phyloP scores from a whole-genome alignment of 352 stramenopile genomes.

The Phytophthora pini region DNA sequence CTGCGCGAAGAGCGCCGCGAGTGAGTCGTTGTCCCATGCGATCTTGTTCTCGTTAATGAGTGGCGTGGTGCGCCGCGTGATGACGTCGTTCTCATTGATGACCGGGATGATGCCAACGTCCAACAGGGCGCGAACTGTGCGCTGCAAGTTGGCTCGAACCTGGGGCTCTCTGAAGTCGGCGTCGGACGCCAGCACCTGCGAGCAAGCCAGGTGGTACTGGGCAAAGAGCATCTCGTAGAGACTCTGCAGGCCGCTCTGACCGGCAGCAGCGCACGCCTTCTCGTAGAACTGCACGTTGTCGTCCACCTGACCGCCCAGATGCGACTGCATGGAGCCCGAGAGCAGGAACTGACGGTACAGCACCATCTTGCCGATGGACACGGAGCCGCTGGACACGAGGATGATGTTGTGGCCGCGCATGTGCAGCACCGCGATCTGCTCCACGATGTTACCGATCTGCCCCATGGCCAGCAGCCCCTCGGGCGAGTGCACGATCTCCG shows the following conservation, averaged over 20 bases:
- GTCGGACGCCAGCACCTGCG: slow-evolving; percentile 82
- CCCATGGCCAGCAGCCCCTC: slow-evolving; percentile 82
- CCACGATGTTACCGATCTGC: slow-evolving; percentile 87
- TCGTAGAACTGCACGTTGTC: slow-evolving; percentile 72
- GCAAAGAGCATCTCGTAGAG: slow-evolving; percentile 89
- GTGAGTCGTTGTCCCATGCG: slow-evolving; percentile 88
- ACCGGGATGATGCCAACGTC: slow-evolving; percentile 87
- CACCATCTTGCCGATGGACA: slow-evolving; percentile 84
- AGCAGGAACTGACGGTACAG: slow-evolving; percentile 84
- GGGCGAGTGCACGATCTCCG: slow-evolving; percentile 84
- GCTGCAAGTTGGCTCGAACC: slow-evolving; percentile 72
- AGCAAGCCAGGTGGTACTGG: slow-evolving; percentile 86
- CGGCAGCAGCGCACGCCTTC: slow-evolving; percentile 71
- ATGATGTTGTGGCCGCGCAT: slow-evolving; percentile 87
- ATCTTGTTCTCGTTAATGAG: slow-evolving; percentile 68
- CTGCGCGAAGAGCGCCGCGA: slow-evolving; percentile 77
- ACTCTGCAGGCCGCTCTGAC: slow-evolving; percentile 83
- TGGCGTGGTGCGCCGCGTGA: slow-evolving; percentile 69
- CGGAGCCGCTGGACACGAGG: slow-evolving; percentile 82
- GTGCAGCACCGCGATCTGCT: slow-evolving; percentile 84
- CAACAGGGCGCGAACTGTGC: slow-evolving; percentile 67
- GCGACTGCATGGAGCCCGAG: slow-evolving; percentile 84
- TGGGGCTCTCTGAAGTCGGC: slow-evolving; percentile 73
- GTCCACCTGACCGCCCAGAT: slow-evolving; percentile 69
- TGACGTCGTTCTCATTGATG: slow-evolving; percentile 90